Percentiles rank a stretch among this genome's conserved stretches.
phyloP scores from a whole-genome alignment of 768 basidiomycete species.

The Leccinum ochraceum region DNA sequence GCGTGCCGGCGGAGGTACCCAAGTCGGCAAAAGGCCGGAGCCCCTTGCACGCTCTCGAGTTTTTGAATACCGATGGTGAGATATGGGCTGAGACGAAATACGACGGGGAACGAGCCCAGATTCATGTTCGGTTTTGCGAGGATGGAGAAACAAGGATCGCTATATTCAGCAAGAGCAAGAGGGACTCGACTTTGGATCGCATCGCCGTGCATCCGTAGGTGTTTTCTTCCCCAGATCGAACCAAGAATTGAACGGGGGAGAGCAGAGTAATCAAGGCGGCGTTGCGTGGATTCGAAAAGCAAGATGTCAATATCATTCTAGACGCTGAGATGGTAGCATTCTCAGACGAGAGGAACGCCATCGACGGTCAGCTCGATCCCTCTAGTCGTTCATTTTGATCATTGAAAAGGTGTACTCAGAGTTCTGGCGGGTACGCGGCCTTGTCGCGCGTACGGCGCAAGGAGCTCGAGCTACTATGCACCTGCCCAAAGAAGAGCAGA shows the following conservation, averaged over 20 bases:
- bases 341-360: conserved; percentile 49
- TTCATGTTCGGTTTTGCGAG: conserved; percentile 67
- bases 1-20: conserved; percentile 73
- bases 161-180: conserved; percentile 86
- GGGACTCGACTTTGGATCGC: conserved; percentile 79
- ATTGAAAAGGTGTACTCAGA: conserved; percentile 41
- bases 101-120: conserved; percentile 93
- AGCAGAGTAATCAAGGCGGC: conserved; percentile 60
- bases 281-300: conserved; percentile 44
- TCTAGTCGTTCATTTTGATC: not conserved
- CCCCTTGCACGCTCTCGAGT: conserved; percentile 54
- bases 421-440: conserved; percentile 70
- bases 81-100: conserved; percentile 94
- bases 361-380: conserved; percentile 62
- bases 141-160: conserved; percentile 49
- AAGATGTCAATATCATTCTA: conserved; percentile 52
- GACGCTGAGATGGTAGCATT: conserved; percentile 95
- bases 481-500: conserved; percentile 17
- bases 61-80: conserved; percentile 21
- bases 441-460: conserved; percentile 58
- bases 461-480: conserved; percentile 46
- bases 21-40: conserved; percentile 78
- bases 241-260: conserved; percentile 2
- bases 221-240: not conserved
- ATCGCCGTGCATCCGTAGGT: conserved; percentile 56